phyloP scores from a whole-genome alignment of 345 rosid species.

The Eucalyptus caleyi region DNA sequence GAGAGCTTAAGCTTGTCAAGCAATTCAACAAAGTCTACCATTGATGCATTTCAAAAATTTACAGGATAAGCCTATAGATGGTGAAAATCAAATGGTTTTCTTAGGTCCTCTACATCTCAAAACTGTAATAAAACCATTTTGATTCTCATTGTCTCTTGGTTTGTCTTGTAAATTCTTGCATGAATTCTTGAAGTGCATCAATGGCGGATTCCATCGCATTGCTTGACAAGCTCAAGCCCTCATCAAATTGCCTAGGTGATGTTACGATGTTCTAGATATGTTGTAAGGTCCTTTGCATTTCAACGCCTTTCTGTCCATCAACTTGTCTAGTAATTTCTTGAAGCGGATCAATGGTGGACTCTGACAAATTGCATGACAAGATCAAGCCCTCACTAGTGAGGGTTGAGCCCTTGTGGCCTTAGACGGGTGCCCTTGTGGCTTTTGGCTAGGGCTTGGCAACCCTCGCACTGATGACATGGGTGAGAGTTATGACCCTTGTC shows the following conservation, averaged over 20 bases:
- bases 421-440: no score
- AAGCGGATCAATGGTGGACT: neutral
- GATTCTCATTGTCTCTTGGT: neutral
- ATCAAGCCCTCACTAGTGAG: no score
- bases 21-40: neutral
- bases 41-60: neutral
- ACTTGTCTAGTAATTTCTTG: no score
- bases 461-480: neutral
- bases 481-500: neutral
- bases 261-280: neutral
- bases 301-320: neutral
- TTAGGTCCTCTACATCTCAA: neutral
- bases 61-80: neutral
- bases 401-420: no score
- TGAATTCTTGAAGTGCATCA: neutral
- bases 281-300: neutral
- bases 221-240: no score
- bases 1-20: neutral
- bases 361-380: accelerated
- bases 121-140: no score
- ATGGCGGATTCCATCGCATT: accelerated
- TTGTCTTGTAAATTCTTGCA: neutral
- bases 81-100: neutral
- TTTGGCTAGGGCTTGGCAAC: no score
- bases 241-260: neutral